Evolutionary conservation across 2,329 filamentous ascomycete species (phyloP), one percentile per base, ranked within the genome.

Genomic region (Scedosporium minutisporum): DNA sequence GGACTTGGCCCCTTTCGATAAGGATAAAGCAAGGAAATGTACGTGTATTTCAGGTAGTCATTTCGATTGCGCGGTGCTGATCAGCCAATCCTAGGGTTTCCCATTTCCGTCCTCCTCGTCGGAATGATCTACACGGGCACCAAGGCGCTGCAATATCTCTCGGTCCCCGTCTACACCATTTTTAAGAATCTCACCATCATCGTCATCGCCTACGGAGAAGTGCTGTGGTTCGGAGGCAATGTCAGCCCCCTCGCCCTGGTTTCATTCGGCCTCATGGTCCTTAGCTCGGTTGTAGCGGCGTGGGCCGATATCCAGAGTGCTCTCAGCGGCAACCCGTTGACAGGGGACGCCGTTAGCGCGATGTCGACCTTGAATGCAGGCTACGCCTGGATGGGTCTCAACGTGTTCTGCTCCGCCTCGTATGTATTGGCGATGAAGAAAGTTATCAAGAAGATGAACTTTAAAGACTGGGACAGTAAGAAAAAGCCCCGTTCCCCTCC

Each of bases 151-250:
- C 92, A 97, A 77, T 97, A 88, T 77, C 89, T 99, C 65, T 97
- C 93, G 38, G 96, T 99, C 63, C 95, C 95, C 25, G 95, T 99
- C 27, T 99, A 99, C 79, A 99, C 95, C 63, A 99, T 99, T 74
- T 99, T 99, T 84, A 99, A 99, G 84, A 99, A 99, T 79, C 77
- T 99, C 80, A 97, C 95, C 65, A 99, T 96, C 75, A 97, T 99
- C 71, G 87, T 97, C 67, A 99, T 97, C 71, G 95, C 95, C 63
- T 99, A 99, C 69, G 95, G 95, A 68, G 95, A 99, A 78, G 93
- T 99, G 33, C 83, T 99, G 61, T 97, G 93, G 93, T 99, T 99
- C 69, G 95, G 95, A 65, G 93, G 93, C 71, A 91, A 87, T 58
- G 93, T 99, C 64, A 93, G 90, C 16, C 85, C 88, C 57, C 86